Conservation (phyloP, 2,329 filamentous ascomycete species). For the Colletotrichum sp. region DNA sequence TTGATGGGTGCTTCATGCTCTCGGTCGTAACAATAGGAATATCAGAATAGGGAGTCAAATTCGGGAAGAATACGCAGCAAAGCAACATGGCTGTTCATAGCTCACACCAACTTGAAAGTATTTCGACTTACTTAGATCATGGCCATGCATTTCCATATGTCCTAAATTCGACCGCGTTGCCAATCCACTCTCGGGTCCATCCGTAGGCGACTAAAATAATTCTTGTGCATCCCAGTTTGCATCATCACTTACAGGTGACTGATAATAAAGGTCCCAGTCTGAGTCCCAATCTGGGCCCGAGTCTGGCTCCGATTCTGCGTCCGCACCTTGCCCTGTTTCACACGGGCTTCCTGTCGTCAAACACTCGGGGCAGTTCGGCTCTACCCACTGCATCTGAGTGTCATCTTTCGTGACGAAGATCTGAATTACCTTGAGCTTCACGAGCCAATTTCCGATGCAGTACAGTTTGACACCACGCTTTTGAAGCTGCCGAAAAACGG, state of each 20-base stretch:
- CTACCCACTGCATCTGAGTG: background rate
- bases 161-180: background rate
- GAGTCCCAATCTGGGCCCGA: background rate
- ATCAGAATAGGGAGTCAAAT: too few species aligned
- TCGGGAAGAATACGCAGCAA: too few species aligned
- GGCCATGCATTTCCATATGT: background rate
- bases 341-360: background rate
- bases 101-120: background rate
- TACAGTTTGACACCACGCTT: background rate
- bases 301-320: background rate
- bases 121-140: too few species aligned
- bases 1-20: too few species aligned
- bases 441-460: background rate
- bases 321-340: fast-evolving
- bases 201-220: fast-evolving
- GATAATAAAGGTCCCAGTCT: background rate
- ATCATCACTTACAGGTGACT: background rate
- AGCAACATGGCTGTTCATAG: too few species aligned
- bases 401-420: background rate
- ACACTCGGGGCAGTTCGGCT: background rate
- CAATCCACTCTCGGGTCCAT: fast-evolving
- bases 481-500: background rate
- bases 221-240: background rate
- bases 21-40: fast-evolving
- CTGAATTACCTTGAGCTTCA: background rate